Evolutionary conservation across 768 basidiomycete species (phyloP).

Genomic region (Mycena albidolilacea): DNA sequence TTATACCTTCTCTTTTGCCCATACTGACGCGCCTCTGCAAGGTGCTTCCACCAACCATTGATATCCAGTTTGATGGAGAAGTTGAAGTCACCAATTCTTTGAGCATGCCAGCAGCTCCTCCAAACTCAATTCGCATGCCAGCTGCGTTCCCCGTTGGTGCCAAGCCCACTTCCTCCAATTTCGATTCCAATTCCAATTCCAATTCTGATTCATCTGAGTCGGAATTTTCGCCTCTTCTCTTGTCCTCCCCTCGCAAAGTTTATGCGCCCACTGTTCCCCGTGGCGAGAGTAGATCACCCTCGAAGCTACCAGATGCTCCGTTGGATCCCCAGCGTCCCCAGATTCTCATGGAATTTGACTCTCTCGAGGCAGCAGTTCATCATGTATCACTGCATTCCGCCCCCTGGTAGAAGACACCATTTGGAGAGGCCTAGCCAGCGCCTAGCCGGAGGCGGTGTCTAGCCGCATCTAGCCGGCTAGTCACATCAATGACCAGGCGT

Average conservation of each 20-base stretch:
- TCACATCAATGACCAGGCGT: too few relatives aligned
- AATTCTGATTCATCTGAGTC: neutral
- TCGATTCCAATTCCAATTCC: neutral
- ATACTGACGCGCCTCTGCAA: too few relatives aligned
- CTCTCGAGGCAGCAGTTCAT: conserved; percentile 1
- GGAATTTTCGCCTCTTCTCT: neutral
- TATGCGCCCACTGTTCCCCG: conserved; percentile 3
- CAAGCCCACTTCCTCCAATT: too few relatives aligned
- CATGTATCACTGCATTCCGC: too few relatives aligned
- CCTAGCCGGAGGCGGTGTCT: too few relatives aligned
- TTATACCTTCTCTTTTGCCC: too few relatives aligned
- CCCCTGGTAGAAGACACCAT: too few relatives aligned
- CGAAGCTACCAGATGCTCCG: neutral
- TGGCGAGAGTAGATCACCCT: neutral
- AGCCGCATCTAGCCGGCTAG: too few relatives aligned
- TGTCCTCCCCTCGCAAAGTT: neutral
- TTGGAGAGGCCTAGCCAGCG: too few relatives aligned
- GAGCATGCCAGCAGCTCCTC: neutral
- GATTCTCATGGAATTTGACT: conserved; percentile 1
- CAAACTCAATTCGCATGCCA: neutral
- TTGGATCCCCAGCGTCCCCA: neutral
- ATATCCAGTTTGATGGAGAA: neutral
- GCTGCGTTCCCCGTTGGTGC: neutral
- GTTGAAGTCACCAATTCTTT: neutral
- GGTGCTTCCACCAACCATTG: neutral